phyloP scores from a whole-genome alignment of 192 early-diverging fungal species.

The Spizellomyces sp. region DNA sequence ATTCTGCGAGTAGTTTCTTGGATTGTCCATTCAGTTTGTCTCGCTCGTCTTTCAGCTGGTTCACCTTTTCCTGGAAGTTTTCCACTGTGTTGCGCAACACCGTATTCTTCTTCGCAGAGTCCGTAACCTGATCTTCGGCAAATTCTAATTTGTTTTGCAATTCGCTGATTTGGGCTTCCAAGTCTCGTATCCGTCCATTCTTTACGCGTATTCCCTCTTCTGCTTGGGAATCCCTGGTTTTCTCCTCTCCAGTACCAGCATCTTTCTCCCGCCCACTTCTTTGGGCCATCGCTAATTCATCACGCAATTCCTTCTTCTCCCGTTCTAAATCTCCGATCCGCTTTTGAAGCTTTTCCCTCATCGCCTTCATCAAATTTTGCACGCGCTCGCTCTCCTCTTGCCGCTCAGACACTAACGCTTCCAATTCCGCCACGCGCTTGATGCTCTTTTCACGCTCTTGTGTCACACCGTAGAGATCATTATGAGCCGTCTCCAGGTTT shows the following conservation, averaged over 20 bases:
- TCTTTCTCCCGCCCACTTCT: not conserved
- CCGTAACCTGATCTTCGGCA: not conserved
- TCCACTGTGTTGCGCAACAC: no score
- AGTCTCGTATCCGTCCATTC: slow-evolving; percentile 4
- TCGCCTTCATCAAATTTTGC: slow-evolving; percentile 22
- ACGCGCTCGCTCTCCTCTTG: slow-evolving; percentile 9
- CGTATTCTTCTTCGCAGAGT: not conserved
- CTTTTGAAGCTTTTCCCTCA: slow-evolving; percentile 19
- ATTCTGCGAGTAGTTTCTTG: no score
- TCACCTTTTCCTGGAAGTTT: no score
- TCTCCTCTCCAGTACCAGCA: not conserved
- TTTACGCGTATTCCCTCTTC: not conserved
- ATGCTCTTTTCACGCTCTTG: slow-evolving; percentile 27
- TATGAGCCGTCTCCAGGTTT: slow-evolving; percentile 14
- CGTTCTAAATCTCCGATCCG: slow-evolving; percentile 22
- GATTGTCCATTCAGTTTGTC: no score
- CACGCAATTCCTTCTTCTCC: slow-evolving; percentile 17
- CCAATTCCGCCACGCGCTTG: slow-evolving; percentile 25
- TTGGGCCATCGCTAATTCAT: not conserved
- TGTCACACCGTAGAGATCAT: slow-evolving; percentile 17
- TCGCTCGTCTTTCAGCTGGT: no score
- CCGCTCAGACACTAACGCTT: slow-evolving; percentile 19
- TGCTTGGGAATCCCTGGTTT: not conserved
- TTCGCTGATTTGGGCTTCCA: not conserved
- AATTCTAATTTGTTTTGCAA: not conserved